Evolutionary conservation across 352 stramenopile species (phyloP).

Genomic region (Pythium chondricola): DNA sequence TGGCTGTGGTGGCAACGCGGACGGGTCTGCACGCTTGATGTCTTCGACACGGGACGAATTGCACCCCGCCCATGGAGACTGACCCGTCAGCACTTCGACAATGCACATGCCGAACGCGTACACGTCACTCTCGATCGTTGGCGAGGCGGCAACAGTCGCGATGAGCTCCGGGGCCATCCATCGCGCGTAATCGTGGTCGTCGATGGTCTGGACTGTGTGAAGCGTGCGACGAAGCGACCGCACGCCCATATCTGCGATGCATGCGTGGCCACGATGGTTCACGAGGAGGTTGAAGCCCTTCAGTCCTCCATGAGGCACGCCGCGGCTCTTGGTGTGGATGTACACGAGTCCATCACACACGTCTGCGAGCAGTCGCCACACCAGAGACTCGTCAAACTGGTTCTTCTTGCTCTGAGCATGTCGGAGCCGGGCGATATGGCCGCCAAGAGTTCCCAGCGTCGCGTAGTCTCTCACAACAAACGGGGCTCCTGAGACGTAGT

Average conservation of each 20-base stretch:
- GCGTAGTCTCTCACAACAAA: slow-evolving; percentile 62
- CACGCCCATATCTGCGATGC: slow-evolving; percentile 48
- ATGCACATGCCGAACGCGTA: slow-evolving; percentile 81
- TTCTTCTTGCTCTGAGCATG: slow-evolving; percentile 21
- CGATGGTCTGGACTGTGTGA: slow-evolving; percentile 25
- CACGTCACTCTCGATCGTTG: slow-evolving; percentile 44
- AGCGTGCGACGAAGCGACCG: slow-evolving; percentile 17
- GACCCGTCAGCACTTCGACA: slow-evolving; percentile 48
- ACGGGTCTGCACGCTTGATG: slow-evolving; percentile 28
- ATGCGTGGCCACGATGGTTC: slow-evolving; percentile 55
- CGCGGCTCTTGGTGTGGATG: slow-evolving; percentile 44
- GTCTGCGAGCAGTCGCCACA: slow-evolving; percentile 52
- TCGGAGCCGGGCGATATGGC: slow-evolving; percentile 34
- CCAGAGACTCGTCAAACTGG: slow-evolving; percentile 27
- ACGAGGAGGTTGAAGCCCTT: slow-evolving; percentile 67
- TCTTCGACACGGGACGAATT: slow-evolving; percentile 40
- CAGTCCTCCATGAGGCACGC: slow-evolving; percentile 48
- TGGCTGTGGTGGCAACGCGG: slow-evolving; percentile 41
- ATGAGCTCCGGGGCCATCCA: slow-evolving; percentile 67
- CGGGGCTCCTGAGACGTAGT: slow-evolving; percentile 35
- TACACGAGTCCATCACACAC: slow-evolving; percentile 53
- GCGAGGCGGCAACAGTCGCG: neutral
- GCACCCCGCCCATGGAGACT: slow-evolving; percentile 40
- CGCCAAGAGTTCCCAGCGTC: slow-evolving; percentile 39
- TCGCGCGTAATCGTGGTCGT: slow-evolving; percentile 43